Base-by-base conservation (phyloP, 768 basidiomycete species). In the Boletellus ananiceps region DNA sequence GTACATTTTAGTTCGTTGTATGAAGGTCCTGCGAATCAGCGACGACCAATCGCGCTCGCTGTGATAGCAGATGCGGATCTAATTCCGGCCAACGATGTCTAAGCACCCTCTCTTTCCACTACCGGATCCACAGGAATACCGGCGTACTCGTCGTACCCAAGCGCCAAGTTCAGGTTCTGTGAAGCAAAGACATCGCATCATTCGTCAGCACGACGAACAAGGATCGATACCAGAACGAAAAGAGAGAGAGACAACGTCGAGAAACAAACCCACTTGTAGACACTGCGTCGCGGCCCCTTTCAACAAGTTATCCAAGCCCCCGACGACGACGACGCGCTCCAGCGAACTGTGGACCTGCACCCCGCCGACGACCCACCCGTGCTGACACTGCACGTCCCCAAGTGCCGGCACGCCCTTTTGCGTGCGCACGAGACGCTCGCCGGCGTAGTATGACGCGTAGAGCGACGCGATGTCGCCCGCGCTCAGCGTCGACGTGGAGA, bases 221-320 rank as follows among this genome's bases (percentile, higher is more conserved):
- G 23, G 23, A 25, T 25, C 6, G 21, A n/a, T 49, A 37, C 25
- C 40, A 49, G 38, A 11, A 29, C 11, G 8, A n/a, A 27, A 16
- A 8, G 5, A n/a, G 31, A 31, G 15, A 5, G 23, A 25, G 6
- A 25, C 23, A 25, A 7, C 6, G 23, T 25, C 23, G 23, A 4
- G 23, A 25, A 25, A 25, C 5, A 15, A 18, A 70, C 83, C 16
- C 44, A 92, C 90, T 78, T 95, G 93, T 54, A 99, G 65, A 67
- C 95, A 97, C 68, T 99, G 96, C n/a, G 95, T 98, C 15, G 96
- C 96, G 43, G 96, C 96, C 7, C 96, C 96, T 69, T 99, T 99
- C 54, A 99, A 75, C 49, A 99, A 71, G 71, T 99, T 99, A 65
- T 99, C 96, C 60, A 99, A 70, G 0, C 93, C 93, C 42, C 92